These are phyloP conservation scores for Blastocrithidia nonstop DNA, from an alignment of 208 protist species.

Conservation along the genomic window DNA sequence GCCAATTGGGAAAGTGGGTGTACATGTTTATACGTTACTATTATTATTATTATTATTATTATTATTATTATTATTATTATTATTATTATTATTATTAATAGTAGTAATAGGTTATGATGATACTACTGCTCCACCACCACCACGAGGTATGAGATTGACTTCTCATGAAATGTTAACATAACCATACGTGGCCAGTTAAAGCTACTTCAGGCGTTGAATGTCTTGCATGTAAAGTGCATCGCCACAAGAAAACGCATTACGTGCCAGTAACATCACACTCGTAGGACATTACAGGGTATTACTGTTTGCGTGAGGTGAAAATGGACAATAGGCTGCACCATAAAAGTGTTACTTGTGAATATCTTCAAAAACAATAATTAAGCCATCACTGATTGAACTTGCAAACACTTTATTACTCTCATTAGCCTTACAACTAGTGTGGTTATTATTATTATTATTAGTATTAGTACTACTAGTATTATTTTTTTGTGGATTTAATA, in stretches of 20 bases:
- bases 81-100: slow-evolving; percentile 3
- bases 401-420: too few relatives aligned
- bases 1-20: not conserved
- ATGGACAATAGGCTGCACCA: slow-evolving; percentile 60
- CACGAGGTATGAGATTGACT: slow-evolving; percentile 39
- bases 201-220: slow-evolving; percentile 20
- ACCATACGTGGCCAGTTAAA: slow-evolving; percentile 66
- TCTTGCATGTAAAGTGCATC: slow-evolving; percentile 48
- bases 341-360: slow-evolving; percentile 13
- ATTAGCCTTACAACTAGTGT: too few relatives aligned
- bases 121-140: too few relatives aligned
- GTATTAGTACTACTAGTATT: too few relatives aligned
- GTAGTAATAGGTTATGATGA: too few relatives aligned
- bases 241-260: slow-evolving; percentile 30
- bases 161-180: slow-evolving; percentile 61
- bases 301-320: slow-evolving; percentile 48
- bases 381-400: slow-evolving; percentile 25
- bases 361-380: slow-evolving; percentile 43
- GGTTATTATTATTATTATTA: too few relatives aligned
- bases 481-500: too few relatives aligned
- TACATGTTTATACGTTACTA: not conserved
- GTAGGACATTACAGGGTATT: slow-evolving; percentile 14
- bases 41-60: slow-evolving; percentile 2
- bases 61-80: not conserved
- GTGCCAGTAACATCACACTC: slow-evolving; percentile 67